Evolutionary conservation across 176 grass and related monocot genomes (phyloP), one percentile per base, ranked within the genome.

Genomic region (Phyllostachys edulis): DNA sequence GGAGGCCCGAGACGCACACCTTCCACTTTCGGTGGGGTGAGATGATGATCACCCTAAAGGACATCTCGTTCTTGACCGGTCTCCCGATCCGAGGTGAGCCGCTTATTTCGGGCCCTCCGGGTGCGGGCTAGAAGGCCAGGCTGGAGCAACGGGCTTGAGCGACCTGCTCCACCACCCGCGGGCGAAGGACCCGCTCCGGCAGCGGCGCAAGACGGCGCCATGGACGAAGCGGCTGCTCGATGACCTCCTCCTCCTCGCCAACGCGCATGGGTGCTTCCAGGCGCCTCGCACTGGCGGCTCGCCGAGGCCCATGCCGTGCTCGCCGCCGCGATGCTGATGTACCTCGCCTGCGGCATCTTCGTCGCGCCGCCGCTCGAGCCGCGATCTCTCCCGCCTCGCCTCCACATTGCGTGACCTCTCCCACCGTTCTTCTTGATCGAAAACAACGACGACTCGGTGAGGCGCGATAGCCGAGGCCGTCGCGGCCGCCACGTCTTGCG

Each of bases 161-260:
- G 87, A 88, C 46, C 78, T 90, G 50, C 76, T 94, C 62, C 86
- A 81, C 55, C 87, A 94, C 54, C 90, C 90, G 18, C 90, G 85
- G 61, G 90, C 85, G 29, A 68, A 73, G 39, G 92, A 90, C 54
- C 89, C 87, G 45, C 81, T 88, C 82, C 76, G 46, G 7, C 77
- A 26, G 11, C 66, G 10, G 9, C 27, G 69, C 47, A 76, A 56
- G 40, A 0, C 34, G 26, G 37, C 77, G 23, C 51, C 66, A 5
- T 89, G 83, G 83, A 39, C 85, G 21, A 85, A 92, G 50, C 85
- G 78, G 12, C 78, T 92, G 5, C 85, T 94, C 0, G 92, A 92
- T 36, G 90, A 92, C 81, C 84, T 92, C 85, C 83, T 92, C 68
- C 62, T 86, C 63, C 88, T 92, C 49, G 84, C 90, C 63, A n/a